Percentiles rank a stretch among this genome's conserved stretches.
phyloP scores from a whole-genome alignment of 176 grass and related monocot species.

The Ananas comosus region DNA sequence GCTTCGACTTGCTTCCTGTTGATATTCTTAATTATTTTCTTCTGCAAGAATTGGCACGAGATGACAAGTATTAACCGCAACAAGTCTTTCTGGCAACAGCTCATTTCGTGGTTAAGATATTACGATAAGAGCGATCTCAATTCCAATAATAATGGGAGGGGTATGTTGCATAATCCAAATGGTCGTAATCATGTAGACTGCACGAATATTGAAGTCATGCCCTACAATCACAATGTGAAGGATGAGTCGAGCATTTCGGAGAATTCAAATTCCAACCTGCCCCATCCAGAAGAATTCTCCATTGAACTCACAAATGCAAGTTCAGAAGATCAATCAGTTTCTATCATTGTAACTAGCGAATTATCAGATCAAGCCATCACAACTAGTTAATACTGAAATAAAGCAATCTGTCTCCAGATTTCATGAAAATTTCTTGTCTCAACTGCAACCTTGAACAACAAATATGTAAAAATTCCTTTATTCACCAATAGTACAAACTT shows the following conservation, averaged over 20 bases:
- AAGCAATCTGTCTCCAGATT: too few relatives aligned
- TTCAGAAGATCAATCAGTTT: not conserved
- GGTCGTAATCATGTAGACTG: not conserved
- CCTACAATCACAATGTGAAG: not conserved
- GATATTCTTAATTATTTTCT: not conserved
- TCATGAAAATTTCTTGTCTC: too few relatives aligned
- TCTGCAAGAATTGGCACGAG: not conserved
- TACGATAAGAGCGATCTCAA: not conserved
- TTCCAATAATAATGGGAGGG: not conserved
- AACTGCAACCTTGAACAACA: too few relatives aligned
- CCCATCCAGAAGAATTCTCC: not conserved
- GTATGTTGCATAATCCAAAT: not conserved
- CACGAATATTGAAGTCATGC: not conserved
- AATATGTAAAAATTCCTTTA: too few relatives aligned
- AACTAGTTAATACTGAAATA: too few relatives aligned
- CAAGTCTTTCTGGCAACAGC: not conserved
- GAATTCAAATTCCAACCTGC: not conserved
- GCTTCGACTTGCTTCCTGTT: constrained; percentile 24
- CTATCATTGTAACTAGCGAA: not conserved
- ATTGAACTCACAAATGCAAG: not conserved
- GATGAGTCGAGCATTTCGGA: not conserved
- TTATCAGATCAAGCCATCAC: not conserved
- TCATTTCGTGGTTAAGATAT: not conserved
- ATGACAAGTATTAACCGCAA: not conserved
- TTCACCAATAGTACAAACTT: too few relatives aligned